Evolutionary conservation across 805 yeast genomes (phyloP).

Genomic region (Ogataea kodamae): DNA sequence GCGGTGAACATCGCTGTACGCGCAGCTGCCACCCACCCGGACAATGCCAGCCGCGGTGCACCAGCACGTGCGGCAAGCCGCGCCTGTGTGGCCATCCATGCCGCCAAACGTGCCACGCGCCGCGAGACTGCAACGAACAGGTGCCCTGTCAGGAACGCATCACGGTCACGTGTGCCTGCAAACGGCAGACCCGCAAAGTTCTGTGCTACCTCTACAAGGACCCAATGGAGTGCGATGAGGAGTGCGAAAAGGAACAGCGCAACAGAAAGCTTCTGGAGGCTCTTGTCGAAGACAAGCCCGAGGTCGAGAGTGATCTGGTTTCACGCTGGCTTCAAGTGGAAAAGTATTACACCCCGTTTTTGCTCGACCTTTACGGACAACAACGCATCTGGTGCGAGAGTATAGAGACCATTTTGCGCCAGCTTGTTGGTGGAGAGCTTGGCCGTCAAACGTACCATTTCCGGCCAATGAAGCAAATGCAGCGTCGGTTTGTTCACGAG

Average conservation of each 20-base stretch:
- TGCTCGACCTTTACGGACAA: constrained; percentile 44
- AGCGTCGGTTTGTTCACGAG: constrained; percentile 68
- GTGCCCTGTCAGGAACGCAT: constrained; percentile 51
- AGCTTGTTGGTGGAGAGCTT: constrained; percentile 42
- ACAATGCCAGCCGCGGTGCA: constrained; percentile 60
- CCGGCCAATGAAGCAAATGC: constrained; percentile 68
- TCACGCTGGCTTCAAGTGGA: constrained; percentile 26
- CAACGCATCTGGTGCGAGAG: constrained; percentile 68
- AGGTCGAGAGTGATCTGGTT: constrained; percentile 18
- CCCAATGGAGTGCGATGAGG: constrained; percentile 63
- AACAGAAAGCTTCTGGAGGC: constrained; percentile 63
- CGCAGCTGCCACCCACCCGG: constrained; percentile 55
- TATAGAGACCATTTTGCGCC: constrained; percentile 52
- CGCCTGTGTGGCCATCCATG: constrained; percentile 72
- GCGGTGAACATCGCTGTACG: constrained; percentile 52
- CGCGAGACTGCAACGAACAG: constrained; percentile 47
- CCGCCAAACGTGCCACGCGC: constrained; percentile 59
- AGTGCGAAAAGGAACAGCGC: constrained; percentile 59
- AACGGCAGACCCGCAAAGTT: constrained; percentile 43
- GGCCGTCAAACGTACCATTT: constrained; percentile 50
- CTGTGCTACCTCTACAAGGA: constrained; percentile 46
- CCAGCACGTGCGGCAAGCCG: constrained; percentile 51
- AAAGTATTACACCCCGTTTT: constrained; percentile 43
- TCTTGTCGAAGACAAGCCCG: constrained; percentile 31
- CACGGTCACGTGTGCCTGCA: constrained; percentile 60